phyloP scores from a whole-genome alignment of 1,284 basidiomycete genomes.

The Prillingera fragicola region DNA sequence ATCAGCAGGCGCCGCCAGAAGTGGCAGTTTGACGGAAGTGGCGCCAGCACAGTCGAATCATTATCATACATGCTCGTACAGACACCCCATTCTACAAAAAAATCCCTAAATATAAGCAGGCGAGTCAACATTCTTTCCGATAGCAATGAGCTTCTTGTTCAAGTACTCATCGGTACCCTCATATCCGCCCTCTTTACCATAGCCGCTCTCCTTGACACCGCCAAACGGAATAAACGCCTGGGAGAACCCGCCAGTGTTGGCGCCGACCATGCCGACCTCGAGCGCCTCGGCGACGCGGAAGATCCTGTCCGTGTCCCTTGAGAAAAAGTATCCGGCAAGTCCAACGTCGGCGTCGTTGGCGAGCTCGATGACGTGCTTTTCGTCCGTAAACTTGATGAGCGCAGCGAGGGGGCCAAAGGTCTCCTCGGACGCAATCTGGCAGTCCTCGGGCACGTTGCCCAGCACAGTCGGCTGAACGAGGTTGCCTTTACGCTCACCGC shows the following conservation, averaged over 20 bases:
- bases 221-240: constrained; percentile 86
- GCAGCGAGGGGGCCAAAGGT: constrained; percentile 73
- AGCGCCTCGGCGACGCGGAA: constrained; percentile 97
- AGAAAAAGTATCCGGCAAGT: constrained; percentile 87
- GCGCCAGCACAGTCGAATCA: too few species aligned
- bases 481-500: constrained; percentile 63
- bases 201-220: constrained; percentile 54
- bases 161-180: constrained; percentile 43
- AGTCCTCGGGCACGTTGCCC: constrained; percentile 69
- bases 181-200: constrained; percentile 41
- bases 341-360: constrained; percentile 84
- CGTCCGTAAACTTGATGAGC: constrained; percentile 74
- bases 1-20: too few species aligned
- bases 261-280: constrained; percentile 76
- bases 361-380: constrained; percentile 80
- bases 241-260: constrained; percentile 63
- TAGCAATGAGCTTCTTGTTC: constrained; percentile 38
- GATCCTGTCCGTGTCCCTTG: constrained; percentile 78
- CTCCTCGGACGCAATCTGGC: constrained; percentile 62
- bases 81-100: too few species aligned
- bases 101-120: constrained; percentile 12
- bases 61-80: too few species aligned
- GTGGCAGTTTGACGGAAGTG: too few species aligned
- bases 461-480: constrained; percentile 88
- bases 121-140: too few species aligned